These are phyloP conservation scores for Puccinia hordei DNA, from an alignment of 1,284 basidiomycete genomes.

Conservation along the genomic window DNA sequence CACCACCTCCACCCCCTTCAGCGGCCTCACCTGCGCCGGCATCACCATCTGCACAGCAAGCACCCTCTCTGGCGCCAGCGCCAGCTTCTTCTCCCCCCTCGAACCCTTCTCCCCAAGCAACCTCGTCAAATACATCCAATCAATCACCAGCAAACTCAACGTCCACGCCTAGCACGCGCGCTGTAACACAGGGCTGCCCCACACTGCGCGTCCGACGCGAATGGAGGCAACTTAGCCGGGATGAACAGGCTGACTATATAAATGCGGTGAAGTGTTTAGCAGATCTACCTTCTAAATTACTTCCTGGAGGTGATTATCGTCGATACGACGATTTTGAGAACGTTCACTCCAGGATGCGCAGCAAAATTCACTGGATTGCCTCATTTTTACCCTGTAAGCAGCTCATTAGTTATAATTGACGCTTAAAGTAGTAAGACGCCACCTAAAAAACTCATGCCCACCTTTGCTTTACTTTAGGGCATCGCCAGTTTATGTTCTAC, in stretches of 20 bases:
- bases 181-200: not conserved
- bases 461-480: slow-evolving; percentile 28
- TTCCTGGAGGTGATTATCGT: slow-evolving; percentile 35
- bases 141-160: not conserved
- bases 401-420: not conserved
- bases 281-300: slow-evolving; percentile 23
- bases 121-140: slow-evolving; percentile 12
- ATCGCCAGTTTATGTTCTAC: slow-evolving; percentile 44
- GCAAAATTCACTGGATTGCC: slow-evolving; percentile 45
- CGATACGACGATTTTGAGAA: slow-evolving; percentile 48
- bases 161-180: not conserved
- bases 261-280: slow-evolving; percentile 41
- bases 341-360: slow-evolving; percentile 44
- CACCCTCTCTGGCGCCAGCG: not conserved
- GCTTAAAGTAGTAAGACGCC: too few relatives aligned
- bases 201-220: slow-evolving; percentile 12
- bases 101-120: not conserved
- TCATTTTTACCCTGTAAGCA: slow-evolving; percentile 37
- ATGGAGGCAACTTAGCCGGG: slow-evolving; percentile 28
- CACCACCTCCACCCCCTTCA: not conserved
- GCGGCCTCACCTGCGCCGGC: not conserved
- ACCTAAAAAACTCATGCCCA: too few relatives aligned
- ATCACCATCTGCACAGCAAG: not conserved
- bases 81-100: not conserved
- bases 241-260: slow-evolving; percentile 33